Base-by-base conservation (phyloP, 768 basidiomycete species). In the Mycena floridula region DNA sequence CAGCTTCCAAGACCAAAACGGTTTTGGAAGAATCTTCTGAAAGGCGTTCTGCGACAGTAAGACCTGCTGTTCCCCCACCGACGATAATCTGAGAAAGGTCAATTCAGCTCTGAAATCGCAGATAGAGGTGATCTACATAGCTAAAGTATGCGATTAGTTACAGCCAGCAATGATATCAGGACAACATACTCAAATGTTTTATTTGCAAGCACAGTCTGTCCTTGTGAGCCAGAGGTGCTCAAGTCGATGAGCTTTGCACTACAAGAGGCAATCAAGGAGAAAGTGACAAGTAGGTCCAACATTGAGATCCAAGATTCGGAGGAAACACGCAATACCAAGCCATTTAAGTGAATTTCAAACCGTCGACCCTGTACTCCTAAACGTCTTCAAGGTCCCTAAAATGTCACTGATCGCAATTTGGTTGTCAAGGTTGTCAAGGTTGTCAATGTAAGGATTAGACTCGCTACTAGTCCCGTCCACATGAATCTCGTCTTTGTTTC, bases 61-160 rank as follows among this genome's bases (percentile, higher is more conserved):
- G 46, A 7, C 65, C 66, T 16, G 66, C 54, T 5, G 63, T 60
- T 8, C 66, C 66, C 22, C 65, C 65, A 38, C 66, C 66, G 20
- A 61, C 57, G 23, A 61, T 46, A 18, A 61, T 55, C 59, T 61
- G 43, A 7, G 12, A 23, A 4, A 16, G 13, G 25, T 20, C 23
- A 16, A 21, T 25, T 12, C 18, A 25, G 30, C 7, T 18, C 2
- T 13, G 13, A 30, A 26, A 18, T 18, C 12, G 22, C n/a, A 35
- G 7, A 21, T 13, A 22, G 15, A 12, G 24, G 36, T 8, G n/a
- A 46, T 50, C 26, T 46, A 56, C 56, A 20, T 54, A 56, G 20
- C 52, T 53, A 22, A 4, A 25, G 24, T 23, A 3, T 37, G 26
- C 25, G 26, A 16, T 8, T 25, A 23, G 11, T 37, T 9, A 24